phyloP scores from a whole-genome alignment of 345 rosid species.

The Corchorus olitorius region DNA sequence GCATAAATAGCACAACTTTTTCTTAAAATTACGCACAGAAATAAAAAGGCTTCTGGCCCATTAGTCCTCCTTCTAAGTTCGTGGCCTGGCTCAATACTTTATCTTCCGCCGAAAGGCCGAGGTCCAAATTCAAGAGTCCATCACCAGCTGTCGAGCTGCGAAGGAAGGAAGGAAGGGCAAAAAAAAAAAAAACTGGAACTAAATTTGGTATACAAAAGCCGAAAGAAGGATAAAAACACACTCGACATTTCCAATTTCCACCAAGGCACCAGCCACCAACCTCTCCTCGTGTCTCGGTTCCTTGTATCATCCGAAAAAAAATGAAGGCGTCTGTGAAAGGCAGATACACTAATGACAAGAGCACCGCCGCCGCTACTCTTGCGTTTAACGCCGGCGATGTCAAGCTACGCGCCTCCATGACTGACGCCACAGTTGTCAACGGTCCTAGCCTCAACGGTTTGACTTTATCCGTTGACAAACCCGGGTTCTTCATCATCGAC shows the following conservation, averaged over 20 bases:
- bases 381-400: slow-evolving; percentile 64
- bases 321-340: slow-evolving; percentile 88
- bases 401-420: slow-evolving; percentile 76
- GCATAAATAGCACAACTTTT: too few relatives aligned
- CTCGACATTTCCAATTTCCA: slow-evolving; percentile 20
- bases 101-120: background rate
- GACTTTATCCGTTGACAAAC: slow-evolving; percentile 74
- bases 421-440: slow-evolving; percentile 74
- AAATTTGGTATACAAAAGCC: background rate
- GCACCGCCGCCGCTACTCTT: slow-evolving; percentile 52
- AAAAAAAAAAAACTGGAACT: background rate
- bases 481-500: slow-evolving; percentile 78
- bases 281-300: slow-evolving; percentile 16
- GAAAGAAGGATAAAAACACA: background rate
- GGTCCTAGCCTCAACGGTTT: slow-evolving; percentile 87
- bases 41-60: background rate
- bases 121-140: background rate
- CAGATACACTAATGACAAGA: slow-evolving; percentile 58
- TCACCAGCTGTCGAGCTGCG: background rate
- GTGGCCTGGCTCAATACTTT: background rate
- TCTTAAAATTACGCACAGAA: too few relatives aligned
- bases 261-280: slow-evolving; percentile 1
- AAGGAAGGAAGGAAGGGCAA: background rate
- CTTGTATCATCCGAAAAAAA: slow-evolving; percentile 29
- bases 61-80: too few relatives aligned